Evolutionary conservation across 108 stramenopile genomes (phyloP).

Genomic region (Bacterosira constricta): DNA sequence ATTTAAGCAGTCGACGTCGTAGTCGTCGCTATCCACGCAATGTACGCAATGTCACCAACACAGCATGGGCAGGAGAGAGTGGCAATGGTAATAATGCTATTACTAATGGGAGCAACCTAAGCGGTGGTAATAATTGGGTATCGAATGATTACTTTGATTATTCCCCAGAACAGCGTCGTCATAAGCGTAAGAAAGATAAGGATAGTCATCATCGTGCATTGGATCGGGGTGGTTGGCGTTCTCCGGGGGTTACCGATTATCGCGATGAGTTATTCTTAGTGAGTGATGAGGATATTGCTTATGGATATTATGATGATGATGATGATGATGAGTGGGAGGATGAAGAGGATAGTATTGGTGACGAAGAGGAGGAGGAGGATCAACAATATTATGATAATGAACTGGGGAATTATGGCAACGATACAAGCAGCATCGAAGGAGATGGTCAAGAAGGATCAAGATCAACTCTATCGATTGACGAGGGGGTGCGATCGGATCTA

Average conservation of each 20-base stretch:
- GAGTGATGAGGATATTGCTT: conserved; percentile 76
- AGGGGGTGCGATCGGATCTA: background rate
- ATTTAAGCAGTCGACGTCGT: too few relatives aligned
- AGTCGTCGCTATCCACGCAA: too few relatives aligned
- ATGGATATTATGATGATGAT: conserved; percentile 29
- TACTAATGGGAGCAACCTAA: too few relatives aligned
- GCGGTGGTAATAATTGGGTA: conserved; percentile 1
- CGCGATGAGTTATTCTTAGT: conserved; percentile 85
- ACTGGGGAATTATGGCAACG: background rate
- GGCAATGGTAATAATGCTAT: background rate
- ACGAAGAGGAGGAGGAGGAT: conserved; percentile 1
- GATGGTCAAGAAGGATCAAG: background rate
- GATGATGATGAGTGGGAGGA: conserved; percentile 37
- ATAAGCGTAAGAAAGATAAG: background rate
- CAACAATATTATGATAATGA: background rate
- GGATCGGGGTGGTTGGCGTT: conserved; percentile 45
- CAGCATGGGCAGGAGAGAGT: too few relatives aligned
- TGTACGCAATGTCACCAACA: too few relatives aligned
- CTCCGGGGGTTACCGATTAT: conserved; percentile 56
- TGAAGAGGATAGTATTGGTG: conserved; percentile 25
- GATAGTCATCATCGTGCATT: conserved; percentile 27
- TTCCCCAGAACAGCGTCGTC: background rate
- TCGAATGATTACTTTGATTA: background rate
- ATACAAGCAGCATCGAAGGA: background rate
- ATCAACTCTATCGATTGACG: background rate